A percentile compares a stretch with the other conserved stretches of the same genome.
These are phyloP conservation scores for Pseudogymnoascus sp. DNA, from an alignment of 2,329 filamentous ascomycete species.

Conservation along the genomic window DNA sequence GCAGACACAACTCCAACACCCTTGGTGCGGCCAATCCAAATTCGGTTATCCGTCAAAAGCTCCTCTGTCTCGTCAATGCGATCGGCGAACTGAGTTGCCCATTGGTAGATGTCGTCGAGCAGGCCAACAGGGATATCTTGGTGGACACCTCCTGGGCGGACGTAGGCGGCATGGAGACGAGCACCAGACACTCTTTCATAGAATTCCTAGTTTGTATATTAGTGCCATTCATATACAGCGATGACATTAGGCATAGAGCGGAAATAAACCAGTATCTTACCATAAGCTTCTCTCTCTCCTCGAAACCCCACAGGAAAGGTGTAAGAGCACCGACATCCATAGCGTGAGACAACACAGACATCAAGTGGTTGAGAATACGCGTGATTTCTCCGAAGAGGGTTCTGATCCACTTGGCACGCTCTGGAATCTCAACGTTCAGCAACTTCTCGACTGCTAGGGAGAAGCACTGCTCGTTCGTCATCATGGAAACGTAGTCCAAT, in stretches of 20 bases:
- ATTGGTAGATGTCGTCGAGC: slow-evolving; percentile 98
- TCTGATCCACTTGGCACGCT: slow-evolving; percentile 92
- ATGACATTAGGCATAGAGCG: background rate
- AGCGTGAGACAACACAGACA: slow-evolving; percentile 93
- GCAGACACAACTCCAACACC: slow-evolving; percentile 87
- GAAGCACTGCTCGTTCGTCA: slow-evolving; percentile 99
- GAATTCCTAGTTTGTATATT: slow-evolving; percentile 65
- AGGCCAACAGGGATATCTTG: slow-evolving; percentile 91
- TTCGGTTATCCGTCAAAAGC: slow-evolving; percentile 97
- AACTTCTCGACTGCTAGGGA: slow-evolving; percentile 95
- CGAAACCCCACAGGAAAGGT: slow-evolving; percentile 98
- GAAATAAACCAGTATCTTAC: slow-evolving; percentile 43
- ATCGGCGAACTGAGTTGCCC: slow-evolving; percentile 98
- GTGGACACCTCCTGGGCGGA: slow-evolving; percentile 91
- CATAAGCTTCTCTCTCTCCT: slow-evolving; percentile 99
- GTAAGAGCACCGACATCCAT: slow-evolving; percentile 99
- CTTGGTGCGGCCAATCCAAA: slow-evolving; percentile 92
- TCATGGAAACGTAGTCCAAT: slow-evolving; percentile 99
- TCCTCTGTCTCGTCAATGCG: slow-evolving; percentile 98
- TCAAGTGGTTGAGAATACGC: slow-evolving; percentile 89
- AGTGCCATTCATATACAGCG: slow-evolving; percentile 12
- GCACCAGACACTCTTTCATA: slow-evolving; percentile 98
- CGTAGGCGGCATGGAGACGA: slow-evolving; percentile 92
- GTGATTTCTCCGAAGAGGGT: slow-evolving; percentile 95
- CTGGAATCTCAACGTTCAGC: slow-evolving; percentile 90